Conservation (phyloP, 352 stramenopile species). For the Pythium pectinolyticum region DNA sequence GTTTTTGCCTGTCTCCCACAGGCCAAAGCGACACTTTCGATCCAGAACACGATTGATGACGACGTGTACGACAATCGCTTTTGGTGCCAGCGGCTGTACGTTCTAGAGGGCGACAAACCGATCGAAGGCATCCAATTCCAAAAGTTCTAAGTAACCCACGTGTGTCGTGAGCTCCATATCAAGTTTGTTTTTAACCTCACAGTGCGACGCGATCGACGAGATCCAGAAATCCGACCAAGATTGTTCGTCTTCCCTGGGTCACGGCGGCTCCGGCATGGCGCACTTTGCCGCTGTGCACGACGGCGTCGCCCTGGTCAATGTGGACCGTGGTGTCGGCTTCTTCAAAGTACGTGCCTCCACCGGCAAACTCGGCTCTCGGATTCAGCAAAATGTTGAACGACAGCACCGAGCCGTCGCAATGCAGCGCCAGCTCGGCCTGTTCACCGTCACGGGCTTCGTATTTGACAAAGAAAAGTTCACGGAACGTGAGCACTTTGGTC, state of each 20-base stretch:
- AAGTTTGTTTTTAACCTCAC: too few relatives aligned
- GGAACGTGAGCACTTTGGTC: constrained; percentile 64
- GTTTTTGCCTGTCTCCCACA: constrained; percentile 22
- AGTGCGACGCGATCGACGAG: constrained; percentile 48
- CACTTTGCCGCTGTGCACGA: constrained; percentile 92
- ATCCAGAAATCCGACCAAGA: constrained; percentile 94
- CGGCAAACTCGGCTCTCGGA: constrained; percentile 74
- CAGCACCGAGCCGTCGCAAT: constrained; percentile 93
- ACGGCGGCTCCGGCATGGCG: constrained; percentile 90
- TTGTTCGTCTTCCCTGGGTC: constrained; percentile 75
- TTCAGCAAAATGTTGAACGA: constrained; percentile 95
- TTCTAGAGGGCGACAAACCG: constrained; percentile 68
- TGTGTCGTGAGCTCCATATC: too few relatives aligned
- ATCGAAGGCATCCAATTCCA: constrained; percentile 82
- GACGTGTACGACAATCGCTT: constrained; percentile 70
- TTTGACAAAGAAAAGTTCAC: constrained; percentile 88
- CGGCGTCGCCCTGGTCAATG: constrained; percentile 81
- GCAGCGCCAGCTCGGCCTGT: constrained; percentile 78
- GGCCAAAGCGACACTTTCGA: constrained; percentile 75
- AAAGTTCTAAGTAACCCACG: constrained; percentile 42
- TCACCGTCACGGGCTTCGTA: constrained; percentile 69
- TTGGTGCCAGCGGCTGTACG: constrained; percentile 73
- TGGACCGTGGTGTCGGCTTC: constrained; percentile 61
- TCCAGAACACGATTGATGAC: constrained; percentile 67
- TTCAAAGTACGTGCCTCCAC: constrained; percentile 93